Conservation (phyloP, 2,329 filamentous ascomycete species). For the Penicillium sp. region DNA sequence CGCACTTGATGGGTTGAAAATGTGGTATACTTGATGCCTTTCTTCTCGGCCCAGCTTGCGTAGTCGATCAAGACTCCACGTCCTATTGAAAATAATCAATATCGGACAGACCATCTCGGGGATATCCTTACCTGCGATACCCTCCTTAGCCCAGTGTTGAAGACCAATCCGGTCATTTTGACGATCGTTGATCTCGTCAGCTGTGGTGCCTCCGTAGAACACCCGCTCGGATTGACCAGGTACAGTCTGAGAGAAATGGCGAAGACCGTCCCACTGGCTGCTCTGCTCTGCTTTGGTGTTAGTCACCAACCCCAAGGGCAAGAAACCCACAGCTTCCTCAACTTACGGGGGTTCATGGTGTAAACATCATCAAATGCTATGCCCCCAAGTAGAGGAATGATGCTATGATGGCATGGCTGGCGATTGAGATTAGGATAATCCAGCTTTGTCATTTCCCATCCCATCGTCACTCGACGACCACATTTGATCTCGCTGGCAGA, state of each 20-base stretch:
- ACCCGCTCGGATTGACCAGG: conserved; percentile 41
- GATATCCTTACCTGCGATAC: conserved; percentile 42
- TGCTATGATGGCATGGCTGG: conserved; percentile 53
- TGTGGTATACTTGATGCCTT: conserved; percentile 42
- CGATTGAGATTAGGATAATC: conserved; percentile 58
- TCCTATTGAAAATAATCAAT: conserved; percentile 32
- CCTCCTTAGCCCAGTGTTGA: conserved; percentile 52
- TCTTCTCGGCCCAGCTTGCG: conserved; percentile 45
- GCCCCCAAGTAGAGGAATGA: conserved; percentile 52
- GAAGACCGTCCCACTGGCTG: conserved; percentile 55
- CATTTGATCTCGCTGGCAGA: conserved; percentile 55
- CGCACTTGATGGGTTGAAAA: conserved; percentile 46
- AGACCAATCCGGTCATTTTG: conserved; percentile 50
- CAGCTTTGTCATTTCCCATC: conserved; percentile 59
- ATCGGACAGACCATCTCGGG: neutral
- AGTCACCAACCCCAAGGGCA: neutral
- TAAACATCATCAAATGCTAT: conserved; percentile 55
- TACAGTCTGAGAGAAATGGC: conserved; percentile 51
- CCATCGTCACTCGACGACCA: conserved; percentile 55
- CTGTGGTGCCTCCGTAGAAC: conserved; percentile 54
- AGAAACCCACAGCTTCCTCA: neutral
- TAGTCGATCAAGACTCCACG: conserved; percentile 58
- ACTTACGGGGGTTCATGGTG: conserved; percentile 52
- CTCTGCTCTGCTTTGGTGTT: conserved; percentile 43
- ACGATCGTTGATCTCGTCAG: conserved; percentile 49